Evolutionary conservation across 2,329 filamentous ascomycete genomes (phyloP).

Genomic region (Celoporthe dispersa): DNA sequence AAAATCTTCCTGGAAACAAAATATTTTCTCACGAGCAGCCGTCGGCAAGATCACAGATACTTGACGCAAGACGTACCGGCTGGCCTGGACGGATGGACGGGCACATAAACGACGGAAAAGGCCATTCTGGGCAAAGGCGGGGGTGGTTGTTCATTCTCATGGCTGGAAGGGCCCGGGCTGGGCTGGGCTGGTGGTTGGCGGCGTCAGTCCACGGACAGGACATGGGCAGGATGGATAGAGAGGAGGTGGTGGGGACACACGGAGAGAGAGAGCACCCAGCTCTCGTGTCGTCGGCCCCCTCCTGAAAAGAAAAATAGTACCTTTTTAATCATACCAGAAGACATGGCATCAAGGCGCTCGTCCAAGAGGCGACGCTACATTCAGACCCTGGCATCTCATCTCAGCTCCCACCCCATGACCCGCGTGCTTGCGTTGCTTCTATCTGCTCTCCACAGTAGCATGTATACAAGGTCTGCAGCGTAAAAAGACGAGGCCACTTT

Average conservation of each 20-base stretch:
- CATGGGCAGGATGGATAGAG: conserved; percentile 12
- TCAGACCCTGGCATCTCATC: not conserved
- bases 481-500: not conserved
- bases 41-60: not conserved
- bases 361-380: not conserved
- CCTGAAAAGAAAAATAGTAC: conserved; percentile 13
- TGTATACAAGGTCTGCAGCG: too few species aligned
- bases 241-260: conserved; percentile 4
- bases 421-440: too few species aligned
- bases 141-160: conserved; percentile 8
- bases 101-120: conserved; percentile 7
- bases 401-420: too few species aligned
- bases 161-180: conserved; percentile 5
- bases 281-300: not conserved
- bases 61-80: conserved; percentile 23
- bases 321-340: conserved; percentile 30
- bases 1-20: not conserved
- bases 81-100: conserved; percentile 24
- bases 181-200: conserved; percentile 13
- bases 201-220: conserved; percentile 1
- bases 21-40: not conserved
- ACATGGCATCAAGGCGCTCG: conserved; percentile 16
- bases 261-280: not conserved
- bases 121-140: conserved; percentile 11
- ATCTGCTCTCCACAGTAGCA: too few species aligned